These are phyloP conservation scores for Phytophthora ramorum DNA, from an alignment of 352 stramenopile genomes.

Conservation along the genomic window DNA sequence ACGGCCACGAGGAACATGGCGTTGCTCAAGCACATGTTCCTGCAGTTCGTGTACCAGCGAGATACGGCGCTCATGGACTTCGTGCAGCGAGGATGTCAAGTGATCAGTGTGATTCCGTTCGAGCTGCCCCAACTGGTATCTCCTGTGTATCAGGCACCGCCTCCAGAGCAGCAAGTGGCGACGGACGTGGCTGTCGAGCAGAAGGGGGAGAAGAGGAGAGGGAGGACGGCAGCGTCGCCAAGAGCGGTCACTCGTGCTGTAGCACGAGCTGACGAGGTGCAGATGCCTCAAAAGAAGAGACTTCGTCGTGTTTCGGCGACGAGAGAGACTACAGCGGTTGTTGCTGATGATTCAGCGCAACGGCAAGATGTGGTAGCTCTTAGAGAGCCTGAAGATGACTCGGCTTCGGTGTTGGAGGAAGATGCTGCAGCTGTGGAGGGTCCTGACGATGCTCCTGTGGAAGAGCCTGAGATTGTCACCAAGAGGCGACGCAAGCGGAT, in stretches of 20 bases:
- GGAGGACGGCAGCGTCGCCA: neutral
- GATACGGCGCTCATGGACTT: constrained; percentile 38
- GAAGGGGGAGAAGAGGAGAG: neutral
- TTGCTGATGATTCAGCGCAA: too few relatives aligned
- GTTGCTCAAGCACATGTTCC: constrained; percentile 48
- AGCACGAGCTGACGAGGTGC: neutral
- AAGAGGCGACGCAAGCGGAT: too few relatives aligned
- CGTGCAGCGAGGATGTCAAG: constrained; percentile 30
- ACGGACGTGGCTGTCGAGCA: too few relatives aligned
- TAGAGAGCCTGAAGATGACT: too few relatives aligned
- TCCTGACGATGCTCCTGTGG: neutral
- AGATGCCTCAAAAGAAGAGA: too few relatives aligned
- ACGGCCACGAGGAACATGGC: constrained; percentile 49
- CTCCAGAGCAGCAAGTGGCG: neutral
- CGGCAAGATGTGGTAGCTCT: too few relatives aligned
- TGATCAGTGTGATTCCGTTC: constrained; percentile 52
- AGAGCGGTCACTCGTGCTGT: neutral
- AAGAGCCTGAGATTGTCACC: neutral
- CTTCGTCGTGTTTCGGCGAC: too few relatives aligned
- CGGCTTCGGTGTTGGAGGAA: neutral
- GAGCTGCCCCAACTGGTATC: constrained; percentile 17
- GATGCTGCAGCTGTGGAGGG: neutral
- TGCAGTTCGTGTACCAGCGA: constrained; percentile 36
- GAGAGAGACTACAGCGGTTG: too few relatives aligned
- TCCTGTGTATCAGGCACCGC: neutral